Base-by-base conservation (phyloP, 106 monocot genomes). In the Acanthochlamys bracteata region DNA sequence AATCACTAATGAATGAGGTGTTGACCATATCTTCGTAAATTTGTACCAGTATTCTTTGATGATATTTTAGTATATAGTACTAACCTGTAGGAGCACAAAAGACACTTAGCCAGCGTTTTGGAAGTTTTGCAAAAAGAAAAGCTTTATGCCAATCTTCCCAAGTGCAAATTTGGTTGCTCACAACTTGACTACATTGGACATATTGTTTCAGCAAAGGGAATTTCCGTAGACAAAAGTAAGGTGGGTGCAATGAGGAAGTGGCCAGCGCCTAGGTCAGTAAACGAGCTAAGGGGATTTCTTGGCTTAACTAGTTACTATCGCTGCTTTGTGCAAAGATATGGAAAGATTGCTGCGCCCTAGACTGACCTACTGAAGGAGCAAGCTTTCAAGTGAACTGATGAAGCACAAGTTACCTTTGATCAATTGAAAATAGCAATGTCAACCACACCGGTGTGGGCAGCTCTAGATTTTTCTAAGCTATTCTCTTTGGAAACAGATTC, bases 401-500 rank as follows among this genome's bases (percentile, higher is more conserved):
- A n/a, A n/a, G n/a, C n/a, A n/a, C n/a, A n/a, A n/a, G n/a, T n/a
- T n/a, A n/a, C n/a, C n/a, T 16, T 16, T 3, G 16, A n/a, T 53
- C 10, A 16, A 53, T 53, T 53, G 53, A 20, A 53, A 16, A 20
- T 16, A 10, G n/a, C n/a, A n/a, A 43, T 57, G 57, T n/a, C 57
- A 22, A 22, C 57, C 11, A 12, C 57, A 57, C 57, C 57, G 24
- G 57, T 57, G 57, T 24, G 19, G 57, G 57, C 21, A 20, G 12
- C 24, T 4, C 21, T 23, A 9, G 57, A 57, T 22, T 57, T 57
- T 9, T 22, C 8, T 19, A 57, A 57, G 24, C 0, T 23, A 16
- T 57, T 57, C 24, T n/a, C 24, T n/a, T n/a, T 57, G 1, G 57
- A 57, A 23, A 57, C 57, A 7, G 57, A 57, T 57, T n/a, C 57